Base-by-base conservation (phyloP, 2,329 filamentous ascomycete species). In the Catunica adiposa region DNA sequence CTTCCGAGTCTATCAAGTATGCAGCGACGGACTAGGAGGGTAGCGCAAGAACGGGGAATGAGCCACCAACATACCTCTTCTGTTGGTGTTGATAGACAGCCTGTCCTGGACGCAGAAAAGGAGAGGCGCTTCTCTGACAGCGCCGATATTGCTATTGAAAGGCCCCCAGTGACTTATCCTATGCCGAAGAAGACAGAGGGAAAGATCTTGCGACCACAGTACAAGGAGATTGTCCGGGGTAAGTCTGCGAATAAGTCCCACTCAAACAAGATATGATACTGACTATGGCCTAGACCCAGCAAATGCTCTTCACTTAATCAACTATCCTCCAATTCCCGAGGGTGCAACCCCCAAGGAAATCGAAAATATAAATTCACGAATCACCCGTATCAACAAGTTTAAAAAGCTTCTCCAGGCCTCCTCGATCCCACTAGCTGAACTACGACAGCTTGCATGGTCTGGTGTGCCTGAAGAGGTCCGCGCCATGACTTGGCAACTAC, bases 401-500 rank as follows among this genome's bases (percentile, higher is more conserved):
- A 98, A 98, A 69, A 85, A 84, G 63, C 86, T 98, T 54, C 74
- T 98, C 5, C 92, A 98, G 70, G 81, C 90, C 22, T 95, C 87
- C 42, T 89, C 86, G 1, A 92, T 98, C 62, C 83, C 88, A 1
- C 70, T 97, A 1, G 73, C 84, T 17, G 90, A 97, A 54, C 75
- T 98, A 23, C 80, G 92, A 60, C 77, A 88, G 57, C 75, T 89
- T 31, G 89, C 92, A 29, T 98, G 94, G 92, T 92, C 89, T 54
- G 92, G 92, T 11, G 79, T 97, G 37, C 94, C 92, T 0, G 84
- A 88, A 63, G 94, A 98, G 71, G 89, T 98, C 17, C 86, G 94
- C 56, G 88, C 92, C 53, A 96, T 98, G 84, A 92, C 90, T n/a
- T 98, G 92, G 92, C 89, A 97, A 68, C 75, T 98, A 23, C 75